These are phyloP conservation scores for Penicillium atrosanguineum DNA, from an alignment of 495 filamentous ascomycete genomes.

Conservation along the genomic window DNA sequence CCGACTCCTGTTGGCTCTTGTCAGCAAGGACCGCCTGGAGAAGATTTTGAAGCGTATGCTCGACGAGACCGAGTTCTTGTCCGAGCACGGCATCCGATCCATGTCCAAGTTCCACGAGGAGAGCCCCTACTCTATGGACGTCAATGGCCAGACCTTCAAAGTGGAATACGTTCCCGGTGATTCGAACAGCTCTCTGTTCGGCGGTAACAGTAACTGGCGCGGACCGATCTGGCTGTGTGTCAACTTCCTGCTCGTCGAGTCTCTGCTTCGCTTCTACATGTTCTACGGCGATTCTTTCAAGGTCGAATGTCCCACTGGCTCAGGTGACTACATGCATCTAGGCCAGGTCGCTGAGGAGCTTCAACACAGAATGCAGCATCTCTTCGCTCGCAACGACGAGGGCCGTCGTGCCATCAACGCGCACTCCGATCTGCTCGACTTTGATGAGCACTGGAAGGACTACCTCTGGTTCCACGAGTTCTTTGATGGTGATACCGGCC, in stretches of 20 bases:
- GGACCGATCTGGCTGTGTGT: slow-evolving; percentile 93
- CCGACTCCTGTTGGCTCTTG: slow-evolving; percentile 78
- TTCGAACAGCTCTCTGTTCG: slow-evolving; percentile 89
- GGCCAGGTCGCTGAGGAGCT: slow-evolving; percentile 96
- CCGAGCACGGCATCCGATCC: slow-evolving; percentile 86
- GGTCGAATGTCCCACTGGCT: slow-evolving; percentile 91
- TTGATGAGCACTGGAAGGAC: slow-evolving; percentile 88
- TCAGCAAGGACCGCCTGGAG: slow-evolving; percentile 82
- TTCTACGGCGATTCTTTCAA: slow-evolving; percentile 88
- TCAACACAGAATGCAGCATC: slow-evolving; percentile 89
- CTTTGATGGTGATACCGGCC: slow-evolving; percentile 89
- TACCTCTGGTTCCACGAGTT: slow-evolving; percentile 96
- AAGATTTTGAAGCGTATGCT: slow-evolving; percentile 89
- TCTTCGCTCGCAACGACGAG: slow-evolving; percentile 79
- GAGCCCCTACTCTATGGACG: slow-evolving; percentile 90
- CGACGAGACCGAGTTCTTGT: slow-evolving; percentile 89
- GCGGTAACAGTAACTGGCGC: slow-evolving; percentile 97
- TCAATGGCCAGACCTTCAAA: slow-evolving; percentile 85
- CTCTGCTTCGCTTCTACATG: slow-evolving; percentile 86
- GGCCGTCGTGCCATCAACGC: slow-evolving; percentile 84
- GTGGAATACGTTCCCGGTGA: slow-evolving; percentile 92
- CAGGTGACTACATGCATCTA: slow-evolving; percentile 92
- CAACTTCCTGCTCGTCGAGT: slow-evolving; percentile 93
- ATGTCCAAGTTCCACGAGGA: slow-evolving; percentile 91
- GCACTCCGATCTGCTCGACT: slow-evolving; percentile 79